Conservation (phyloP, 495 filamentous ascomycete species). For the Ramalina peruviana region DNA sequence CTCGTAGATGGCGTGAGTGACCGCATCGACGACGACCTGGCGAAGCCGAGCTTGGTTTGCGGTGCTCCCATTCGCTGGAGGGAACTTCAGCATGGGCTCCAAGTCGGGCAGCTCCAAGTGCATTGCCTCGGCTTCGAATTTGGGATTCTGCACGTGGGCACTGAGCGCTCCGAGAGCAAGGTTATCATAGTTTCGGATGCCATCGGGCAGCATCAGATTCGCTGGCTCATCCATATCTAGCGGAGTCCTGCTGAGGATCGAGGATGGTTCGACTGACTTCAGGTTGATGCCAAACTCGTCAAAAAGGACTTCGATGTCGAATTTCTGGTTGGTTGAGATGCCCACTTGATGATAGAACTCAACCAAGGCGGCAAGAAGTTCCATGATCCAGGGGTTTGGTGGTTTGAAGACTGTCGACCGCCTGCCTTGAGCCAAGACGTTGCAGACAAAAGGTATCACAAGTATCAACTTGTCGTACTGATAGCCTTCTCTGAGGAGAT, state of each 20-base stretch:
- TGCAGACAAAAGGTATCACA: constrained; percentile 93
- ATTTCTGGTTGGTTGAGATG: constrained; percentile 87
- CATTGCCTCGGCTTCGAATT: constrained; percentile 59
- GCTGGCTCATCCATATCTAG: constrained; percentile 41
- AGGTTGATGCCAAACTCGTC: constrained; percentile 80
- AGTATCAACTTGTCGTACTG: constrained; percentile 80
- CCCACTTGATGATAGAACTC: constrained; percentile 90
- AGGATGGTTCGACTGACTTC: constrained; percentile 71
- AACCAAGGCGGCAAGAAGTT: constrained; percentile 72
- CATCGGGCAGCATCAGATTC: constrained; percentile 43
- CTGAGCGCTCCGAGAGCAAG: constrained; percentile 58
- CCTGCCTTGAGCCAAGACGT: constrained; percentile 72
- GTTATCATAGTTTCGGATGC: constrained; percentile 65
- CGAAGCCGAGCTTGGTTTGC: constrained; percentile 55
- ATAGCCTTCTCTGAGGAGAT: constrained; percentile 81
- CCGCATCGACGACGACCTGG: constrained; percentile 68
- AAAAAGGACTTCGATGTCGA: constrained; percentile 95
- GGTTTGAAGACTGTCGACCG: constrained; percentile 81
- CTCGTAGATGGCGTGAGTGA: constrained; percentile 77
- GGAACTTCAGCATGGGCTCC: constrained; percentile 55
- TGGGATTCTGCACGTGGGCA: constrained; percentile 50
- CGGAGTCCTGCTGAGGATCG: constrained; percentile 60
- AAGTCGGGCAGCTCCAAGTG: constrained; percentile 68
- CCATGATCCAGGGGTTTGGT: constrained; percentile 95
- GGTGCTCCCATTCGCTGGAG: constrained; percentile 60